Conservation (phyloP, 495 filamentous ascomycete genomes). For the Amphirosellinia nigrospora region DNA sequence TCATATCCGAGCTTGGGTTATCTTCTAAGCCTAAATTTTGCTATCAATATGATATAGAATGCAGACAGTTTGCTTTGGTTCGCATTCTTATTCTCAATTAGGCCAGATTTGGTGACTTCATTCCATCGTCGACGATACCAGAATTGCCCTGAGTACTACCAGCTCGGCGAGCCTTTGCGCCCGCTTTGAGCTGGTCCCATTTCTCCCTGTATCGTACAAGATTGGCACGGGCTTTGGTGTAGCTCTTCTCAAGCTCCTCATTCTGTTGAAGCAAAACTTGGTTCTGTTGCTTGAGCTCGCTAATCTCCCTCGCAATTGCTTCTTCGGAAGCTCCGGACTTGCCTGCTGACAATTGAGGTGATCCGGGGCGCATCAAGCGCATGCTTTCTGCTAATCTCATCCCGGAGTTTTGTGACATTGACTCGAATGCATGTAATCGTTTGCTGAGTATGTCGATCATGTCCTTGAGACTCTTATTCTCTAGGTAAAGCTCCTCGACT, state of each 20-base stretch:
- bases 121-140: conserved; percentile 26
- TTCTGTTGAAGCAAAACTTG: conserved; percentile 57
- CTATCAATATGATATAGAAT: background rate
- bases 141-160: conserved; percentile 43
- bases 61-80: background rate
- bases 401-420: conserved; percentile 78
- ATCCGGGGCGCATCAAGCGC: conserved; percentile 63
- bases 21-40: background rate
- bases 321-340: conserved; percentile 35
- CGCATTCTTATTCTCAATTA: background rate
- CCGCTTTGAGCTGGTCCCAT: conserved; percentile 86
- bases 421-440: conserved; percentile 83
- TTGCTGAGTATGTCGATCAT: conserved; percentile 79
- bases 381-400: conserved; percentile 83
- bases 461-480: conserved; percentile 77
- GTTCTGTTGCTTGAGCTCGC: conserved; percentile 66
- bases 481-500: conserved; percentile 80
- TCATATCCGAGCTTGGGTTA: background rate
- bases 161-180: conserved; percentile 71
- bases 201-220: conserved; percentile 73
- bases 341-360: conserved; percentile 34
- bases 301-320: conserved; percentile 48
- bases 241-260: conserved; percentile 64
- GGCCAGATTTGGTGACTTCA: conserved; percentile 30
- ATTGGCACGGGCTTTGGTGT: conserved; percentile 70